phyloP scores from a whole-genome alignment of 495 filamentous ascomycete species.

The Penicillium desertorum region DNA sequence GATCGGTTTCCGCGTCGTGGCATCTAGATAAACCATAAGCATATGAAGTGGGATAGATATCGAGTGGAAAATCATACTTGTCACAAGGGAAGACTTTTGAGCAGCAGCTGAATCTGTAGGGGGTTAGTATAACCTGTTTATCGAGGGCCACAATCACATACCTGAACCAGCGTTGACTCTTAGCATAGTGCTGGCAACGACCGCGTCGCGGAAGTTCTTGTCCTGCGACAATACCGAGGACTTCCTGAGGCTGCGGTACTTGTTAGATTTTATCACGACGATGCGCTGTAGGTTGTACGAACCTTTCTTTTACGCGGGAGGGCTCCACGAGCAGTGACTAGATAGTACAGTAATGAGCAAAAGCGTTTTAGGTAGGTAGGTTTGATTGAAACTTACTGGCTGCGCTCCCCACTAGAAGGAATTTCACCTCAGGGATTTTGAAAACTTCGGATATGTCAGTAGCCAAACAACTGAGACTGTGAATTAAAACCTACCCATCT shows the following conservation, averaged over 20 bases:
- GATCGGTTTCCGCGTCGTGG: slow-evolving; percentile 71
- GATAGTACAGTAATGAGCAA: slow-evolving; percentile 22
- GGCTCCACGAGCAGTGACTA: slow-evolving; percentile 34
- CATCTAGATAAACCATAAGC: slow-evolving; percentile 49
- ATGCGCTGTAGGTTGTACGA: neutral
- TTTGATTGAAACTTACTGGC: slow-evolving; percentile 32
- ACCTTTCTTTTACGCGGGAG: slow-evolving; percentile 58
- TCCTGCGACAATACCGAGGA: slow-evolving; percentile 74
- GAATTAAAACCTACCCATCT: slow-evolving; percentile 59
- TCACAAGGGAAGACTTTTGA: slow-evolving; percentile 76
- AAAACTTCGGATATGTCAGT: slow-evolving; percentile 42
- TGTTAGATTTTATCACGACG: slow-evolving; percentile 3
- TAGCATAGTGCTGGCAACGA: slow-evolving; percentile 74
- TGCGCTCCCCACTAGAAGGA: slow-evolving; percentile 66
- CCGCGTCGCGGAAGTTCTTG: slow-evolving; percentile 74
- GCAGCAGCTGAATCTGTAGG: slow-evolving; percentile 58
- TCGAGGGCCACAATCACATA: slow-evolving; percentile 28
- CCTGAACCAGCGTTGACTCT: slow-evolving; percentile 83
- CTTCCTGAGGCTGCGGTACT: slow-evolving; percentile 53
- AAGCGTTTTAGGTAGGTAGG: neutral
- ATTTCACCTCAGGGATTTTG: slow-evolving; percentile 76
- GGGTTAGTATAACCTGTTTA: slow-evolving; percentile 3
- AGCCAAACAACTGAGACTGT: neutral
- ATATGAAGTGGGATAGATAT: neutral
- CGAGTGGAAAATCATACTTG: slow-evolving; percentile 37